Percentiles rank a stretch among this genome's conserved stretches.
These are phyloP conservation scores for Mrakiaceae sp. DNA, from an alignment of 1,284 basidiomycete species.

Conservation along the genomic window DNA sequence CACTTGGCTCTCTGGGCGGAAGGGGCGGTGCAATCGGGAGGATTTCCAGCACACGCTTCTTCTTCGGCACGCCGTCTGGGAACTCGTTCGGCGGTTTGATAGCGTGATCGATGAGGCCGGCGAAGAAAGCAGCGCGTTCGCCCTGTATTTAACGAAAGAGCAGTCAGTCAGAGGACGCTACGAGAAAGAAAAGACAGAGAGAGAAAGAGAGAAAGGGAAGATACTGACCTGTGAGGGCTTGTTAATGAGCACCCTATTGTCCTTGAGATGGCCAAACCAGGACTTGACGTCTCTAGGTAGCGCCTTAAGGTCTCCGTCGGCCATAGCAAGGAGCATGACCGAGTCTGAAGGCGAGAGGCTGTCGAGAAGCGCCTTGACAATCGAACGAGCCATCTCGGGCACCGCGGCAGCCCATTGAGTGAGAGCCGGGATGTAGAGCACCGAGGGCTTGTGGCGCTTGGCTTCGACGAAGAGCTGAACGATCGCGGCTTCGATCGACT, in stretches of 20 bases:
- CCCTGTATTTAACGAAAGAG: conserved; percentile 21
- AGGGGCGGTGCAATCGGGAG: conserved; percentile 82
- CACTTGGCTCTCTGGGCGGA: conserved; percentile 70
- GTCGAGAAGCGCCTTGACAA: conserved; percentile 81
- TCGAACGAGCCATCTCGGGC: conserved; percentile 70
- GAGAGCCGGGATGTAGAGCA: conserved; percentile 88
- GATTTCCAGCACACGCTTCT: conserved; percentile 71
- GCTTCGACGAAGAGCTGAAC: conserved; percentile 97
- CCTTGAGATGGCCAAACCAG: conserved; percentile 78
- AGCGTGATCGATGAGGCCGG: conserved; percentile 55
- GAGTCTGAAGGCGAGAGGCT: conserved; percentile 83
- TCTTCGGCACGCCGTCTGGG: conserved; percentile 76
- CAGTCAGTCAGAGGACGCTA: background rate
- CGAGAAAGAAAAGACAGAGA: background rate
- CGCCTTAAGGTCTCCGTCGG: conserved; percentile 60
- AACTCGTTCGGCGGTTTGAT: conserved; percentile 72
- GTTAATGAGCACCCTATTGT: conserved; percentile 58
- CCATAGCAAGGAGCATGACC: conserved; percentile 76
- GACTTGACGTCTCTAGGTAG: conserved; percentile 71
- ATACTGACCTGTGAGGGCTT: conserved; percentile 38
- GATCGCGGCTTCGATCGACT: conserved; percentile 84
- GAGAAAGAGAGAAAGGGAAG: background rate
- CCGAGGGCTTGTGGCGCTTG: conserved; percentile 90
- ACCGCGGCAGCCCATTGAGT: conserved; percentile 76
- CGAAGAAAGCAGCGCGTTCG: conserved; percentile 69